Evolutionary conservation across 768 basidiomycete species (phyloP), one percentile per base, ranked within the genome.

Genomic region (Coprinopsis marcescibilis): DNA sequence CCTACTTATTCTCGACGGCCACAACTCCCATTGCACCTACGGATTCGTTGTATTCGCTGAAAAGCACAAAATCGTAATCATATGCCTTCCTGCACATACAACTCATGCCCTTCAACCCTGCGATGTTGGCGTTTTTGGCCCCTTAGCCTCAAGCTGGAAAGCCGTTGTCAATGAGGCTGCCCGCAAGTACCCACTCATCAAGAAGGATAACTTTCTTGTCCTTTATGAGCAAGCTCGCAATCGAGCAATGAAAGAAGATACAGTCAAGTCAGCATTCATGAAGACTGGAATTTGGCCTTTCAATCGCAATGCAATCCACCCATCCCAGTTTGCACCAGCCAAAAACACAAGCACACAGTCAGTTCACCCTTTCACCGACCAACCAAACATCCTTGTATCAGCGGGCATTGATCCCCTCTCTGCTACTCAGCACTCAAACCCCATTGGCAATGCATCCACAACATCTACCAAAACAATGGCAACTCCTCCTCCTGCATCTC

Each of bases 121-220:
- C n/a, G 62, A 70, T 57, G 65, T 70, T 36, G 60, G 64, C 11
- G 51, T 64, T 1, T 71, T 72, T 52, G 58, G 66, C 1, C 69
- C 66, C 0, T 50, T 72, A 12, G 44, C 56, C 4, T 32, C 24
- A 1, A 33, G 17, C 1, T 65, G 62, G 64, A 57, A 50, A 47
- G 34, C 47, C 17, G 34, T 50, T n/a, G 58, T 64, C 17, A 60
- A 40, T 20, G 27, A 37, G 21, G 26, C 33, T 17, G 26, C 54
- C 11, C 33, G 49, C 15, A 12, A 45, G 17, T 21, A 39, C 20
- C 54, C 50, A 24, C 42, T 48, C 12, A 62, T 66, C 33, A 56
- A 45, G 12, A 67, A 67, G 47, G 53, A 52, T 17, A 63, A 63
- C 49, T 45, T 67, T 6, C 48, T 66, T 6, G 2, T 34, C 19